These are phyloP conservation scores for Mycena belliarum DNA, from an alignment of 768 basidiomycete species.

Conservation along the genomic window DNA sequence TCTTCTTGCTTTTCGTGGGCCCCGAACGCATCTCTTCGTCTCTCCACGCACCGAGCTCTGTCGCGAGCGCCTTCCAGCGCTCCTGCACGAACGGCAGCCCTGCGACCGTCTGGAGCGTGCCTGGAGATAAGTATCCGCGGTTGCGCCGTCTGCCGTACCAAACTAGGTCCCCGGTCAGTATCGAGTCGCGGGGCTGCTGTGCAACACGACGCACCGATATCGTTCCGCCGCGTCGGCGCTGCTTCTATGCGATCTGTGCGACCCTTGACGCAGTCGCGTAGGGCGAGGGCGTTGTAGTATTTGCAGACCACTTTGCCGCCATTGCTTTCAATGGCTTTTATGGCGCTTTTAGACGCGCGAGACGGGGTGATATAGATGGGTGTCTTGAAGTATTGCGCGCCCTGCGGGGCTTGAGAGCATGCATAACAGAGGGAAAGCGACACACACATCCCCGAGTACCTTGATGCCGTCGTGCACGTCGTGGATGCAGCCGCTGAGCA, in stretches of 20 bases:
- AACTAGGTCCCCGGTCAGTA: slow-evolving; percentile 40
- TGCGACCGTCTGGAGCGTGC: slow-evolving; percentile 53
- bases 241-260: slow-evolving; percentile 71
- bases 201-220: slow-evolving; percentile 63
- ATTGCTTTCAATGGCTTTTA: slow-evolving; percentile 75
- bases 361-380: slow-evolving; percentile 82
- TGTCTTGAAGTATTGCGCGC: slow-evolving; percentile 61
- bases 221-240: slow-evolving; percentile 81
- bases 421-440: background rate
- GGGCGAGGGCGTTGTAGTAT: slow-evolving; percentile 85
- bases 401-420: slow-evolving; percentile 41
- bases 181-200: background rate
- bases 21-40: slow-evolving; percentile 39
- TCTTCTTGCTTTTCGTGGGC: slow-evolving; percentile 37
- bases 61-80: slow-evolving; percentile 67
- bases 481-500: slow-evolving; percentile 88
- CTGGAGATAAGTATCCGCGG: slow-evolving; percentile 71
- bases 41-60: slow-evolving; percentile 60
- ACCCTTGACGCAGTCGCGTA: slow-evolving; percentile 77
- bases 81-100: slow-evolving; percentile 62
- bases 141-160: slow-evolving; percentile 79
- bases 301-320: slow-evolving; percentile 89
- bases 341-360: slow-evolving; percentile 84
- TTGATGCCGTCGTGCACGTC: slow-evolving; percentile 90
- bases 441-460: slow-evolving; percentile 77